Evolutionary conservation across 306 rosid species (phyloP).

Genomic region (Ammopiptanthus mongolicus): DNA sequence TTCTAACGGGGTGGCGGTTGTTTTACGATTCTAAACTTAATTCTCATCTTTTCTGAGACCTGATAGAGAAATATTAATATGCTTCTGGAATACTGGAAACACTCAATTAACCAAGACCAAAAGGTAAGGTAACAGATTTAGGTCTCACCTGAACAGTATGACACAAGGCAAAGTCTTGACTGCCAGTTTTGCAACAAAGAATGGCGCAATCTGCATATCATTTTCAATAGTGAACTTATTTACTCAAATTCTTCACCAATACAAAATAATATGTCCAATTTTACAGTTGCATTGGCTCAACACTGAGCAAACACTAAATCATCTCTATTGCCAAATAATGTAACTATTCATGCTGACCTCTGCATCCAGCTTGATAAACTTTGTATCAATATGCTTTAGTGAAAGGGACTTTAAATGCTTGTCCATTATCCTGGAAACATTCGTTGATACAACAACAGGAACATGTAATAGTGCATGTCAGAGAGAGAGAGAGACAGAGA

Average conservation of each 20-base stretch:
- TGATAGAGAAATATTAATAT: background rate
- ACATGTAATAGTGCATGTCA: background rate
- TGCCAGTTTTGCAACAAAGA: constrained; percentile 80
- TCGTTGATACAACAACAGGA: constrained; percentile 7
- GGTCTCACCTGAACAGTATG: constrained; percentile 79
- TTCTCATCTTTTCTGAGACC: background rate
- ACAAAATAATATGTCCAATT: constrained; percentile 9
- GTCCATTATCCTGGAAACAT: constrained; percentile 70
- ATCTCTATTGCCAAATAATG: background rate
- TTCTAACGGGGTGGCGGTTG: background rate
- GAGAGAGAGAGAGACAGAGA: background rate
- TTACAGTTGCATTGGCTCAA: constrained; percentile 3
- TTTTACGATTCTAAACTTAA: background rate
- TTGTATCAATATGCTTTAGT: constrained; percentile 58
- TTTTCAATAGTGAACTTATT: constrained; percentile 4
- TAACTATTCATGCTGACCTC: constrained; percentile 60
- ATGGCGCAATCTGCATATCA: constrained; percentile 84
- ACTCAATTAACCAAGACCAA: background rate
- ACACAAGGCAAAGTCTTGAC: constrained; percentile 92
- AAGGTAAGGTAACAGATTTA: background rate
- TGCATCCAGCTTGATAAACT: constrained; percentile 78
- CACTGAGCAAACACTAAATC: constrained; percentile 12
- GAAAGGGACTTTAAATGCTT: constrained; percentile 88
- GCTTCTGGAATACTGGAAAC: background rate
- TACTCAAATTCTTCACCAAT: constrained; percentile 7